Evolutionary conservation across 164 flowering plant species (phyloP).

Genomic region (Vitis cinerea): DNA sequence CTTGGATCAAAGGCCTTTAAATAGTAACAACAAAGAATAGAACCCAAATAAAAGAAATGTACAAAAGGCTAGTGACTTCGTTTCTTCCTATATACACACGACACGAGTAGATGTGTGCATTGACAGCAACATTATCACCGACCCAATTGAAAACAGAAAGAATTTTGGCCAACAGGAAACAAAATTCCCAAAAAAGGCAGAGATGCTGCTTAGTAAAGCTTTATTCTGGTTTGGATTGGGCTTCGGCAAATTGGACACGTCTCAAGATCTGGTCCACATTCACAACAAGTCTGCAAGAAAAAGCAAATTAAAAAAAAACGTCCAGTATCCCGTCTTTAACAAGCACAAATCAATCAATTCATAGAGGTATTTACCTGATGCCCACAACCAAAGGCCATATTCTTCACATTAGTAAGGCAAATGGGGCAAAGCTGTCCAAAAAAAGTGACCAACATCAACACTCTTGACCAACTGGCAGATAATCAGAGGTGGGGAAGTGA

Average conservation of each 20-base stretch:
- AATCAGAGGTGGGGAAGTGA: too few relatives aligned
- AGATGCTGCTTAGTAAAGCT: slow-evolving; percentile 35
- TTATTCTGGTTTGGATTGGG: slow-evolving; percentile 41
- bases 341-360: background rate
- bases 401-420: slow-evolving; percentile 59
- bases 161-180: background rate
- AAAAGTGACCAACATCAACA: slow-evolving; percentile 8
- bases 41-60: background rate
- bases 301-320: background rate
- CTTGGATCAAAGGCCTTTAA: too few relatives aligned
- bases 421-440: slow-evolving; percentile 69
- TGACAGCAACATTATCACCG: background rate
- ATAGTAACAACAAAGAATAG: too few relatives aligned
- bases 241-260: slow-evolving; percentile 46
- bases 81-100: background rate
- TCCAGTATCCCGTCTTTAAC: background rate
- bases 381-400: slow-evolving; percentile 93
- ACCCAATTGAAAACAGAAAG: slow-evolving; percentile 9
- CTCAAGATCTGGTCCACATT: slow-evolving; percentile 40
- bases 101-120: background rate
- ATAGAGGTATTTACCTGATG: slow-evolving; percentile 60
- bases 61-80: background rate
- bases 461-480: background rate
- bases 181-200: background rate
- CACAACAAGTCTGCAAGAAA: slow-evolving; percentile 43